Base-by-base conservation (phyloP, 352 stramenopile genomes). In the Peronospora tabacina region DNA sequence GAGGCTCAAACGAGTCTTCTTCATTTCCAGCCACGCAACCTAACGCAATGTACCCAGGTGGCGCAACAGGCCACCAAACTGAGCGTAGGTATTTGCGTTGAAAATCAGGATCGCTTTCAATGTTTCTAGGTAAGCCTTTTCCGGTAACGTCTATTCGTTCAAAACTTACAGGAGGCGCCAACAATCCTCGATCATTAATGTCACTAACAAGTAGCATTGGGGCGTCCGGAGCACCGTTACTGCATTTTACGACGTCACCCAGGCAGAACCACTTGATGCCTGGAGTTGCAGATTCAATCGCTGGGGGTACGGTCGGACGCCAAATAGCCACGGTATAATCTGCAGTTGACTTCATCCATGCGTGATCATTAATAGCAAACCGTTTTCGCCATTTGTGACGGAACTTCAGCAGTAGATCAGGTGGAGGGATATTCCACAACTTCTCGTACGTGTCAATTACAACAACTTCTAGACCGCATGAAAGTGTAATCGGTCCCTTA, bases 31-130 rank as follows among this genome's bases (percentile, higher is more conserved):
- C 80, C 6, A 94, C 38, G 30, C 82, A 93, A 0, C 83, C 82
- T 26, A 94, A 36, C 0, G 80, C 65, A 2, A 90, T 70, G 29
- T 91, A 94, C 0, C 82, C 83, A 13, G 77, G 61, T 1, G 83
- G 83, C 2, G 83, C 75, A 26, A 92, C 68, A 6, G 83, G 83
- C 76, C 79, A 91, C 83, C 83, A 94, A 26, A 94, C 46, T 0
- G 77, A 91, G 0, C 83, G 79, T 12, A 88, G 45, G 28, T 94
- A 81, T 53, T 94, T 94, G n/a, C 71, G 75, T 22, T 90, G 72
- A 28, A 92, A 86, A 22, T 90, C 79, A 0, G 59, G 49, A 34
- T 90, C 72, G 16, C 63, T 78, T 20, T 87, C 75, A 0, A 76
- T 87, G 49, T 91, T 94, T 42, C 63, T 71, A 11, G 81, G 83